phyloP scores from a whole-genome alignment of 1,139 yeast species.

The Saccharomyces hybrid region DNA sequence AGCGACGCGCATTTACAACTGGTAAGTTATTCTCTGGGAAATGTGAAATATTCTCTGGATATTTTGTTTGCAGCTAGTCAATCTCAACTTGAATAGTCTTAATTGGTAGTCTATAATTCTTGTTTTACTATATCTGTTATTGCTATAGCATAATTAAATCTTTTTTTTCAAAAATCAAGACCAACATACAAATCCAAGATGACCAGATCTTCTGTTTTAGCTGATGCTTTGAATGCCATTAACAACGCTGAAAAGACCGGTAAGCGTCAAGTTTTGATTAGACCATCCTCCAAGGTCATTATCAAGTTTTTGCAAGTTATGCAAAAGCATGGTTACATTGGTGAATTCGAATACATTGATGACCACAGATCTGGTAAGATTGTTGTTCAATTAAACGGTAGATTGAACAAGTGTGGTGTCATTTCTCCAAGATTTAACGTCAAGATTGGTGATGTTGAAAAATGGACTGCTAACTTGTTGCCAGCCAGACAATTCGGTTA shows the following conservation, averaged over 20 bases:
- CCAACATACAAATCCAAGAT: conserved; percentile 33
- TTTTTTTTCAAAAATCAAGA: neutral
- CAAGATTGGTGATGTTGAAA: conserved; percentile 86
- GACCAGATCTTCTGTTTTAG: conserved; percentile 98
- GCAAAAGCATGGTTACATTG: conserved; percentile 99
- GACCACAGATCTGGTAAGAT: conserved; percentile 99
- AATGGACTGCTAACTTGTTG: conserved; percentile 94
- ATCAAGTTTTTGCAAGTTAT: conserved; percentile 93
- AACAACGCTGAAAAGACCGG: conserved; percentile 99
- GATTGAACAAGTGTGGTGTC: conserved; percentile 98
- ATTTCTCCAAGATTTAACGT: conserved; percentile 97
- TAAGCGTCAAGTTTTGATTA: conserved; percentile 96
- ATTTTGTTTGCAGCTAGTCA: neutral
- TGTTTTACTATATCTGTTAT: neutral
- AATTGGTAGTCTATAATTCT: neutral
- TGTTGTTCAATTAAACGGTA: conserved; percentile 93
- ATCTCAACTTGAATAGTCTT: neutral
- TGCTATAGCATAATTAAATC: neutral
- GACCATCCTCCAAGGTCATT: conserved; percentile 98
- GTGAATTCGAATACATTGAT: conserved; percentile 96
- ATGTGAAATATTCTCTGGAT: neutral
- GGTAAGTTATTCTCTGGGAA: neutral
- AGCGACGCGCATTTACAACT: neutral
- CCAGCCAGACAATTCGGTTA: conserved; percentile 99
- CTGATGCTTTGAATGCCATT: conserved; percentile 97